These are phyloP conservation scores for Phytophthora agathidicida DNA, from an alignment of 352 stramenopile species.

Conservation along the genomic window DNA sequence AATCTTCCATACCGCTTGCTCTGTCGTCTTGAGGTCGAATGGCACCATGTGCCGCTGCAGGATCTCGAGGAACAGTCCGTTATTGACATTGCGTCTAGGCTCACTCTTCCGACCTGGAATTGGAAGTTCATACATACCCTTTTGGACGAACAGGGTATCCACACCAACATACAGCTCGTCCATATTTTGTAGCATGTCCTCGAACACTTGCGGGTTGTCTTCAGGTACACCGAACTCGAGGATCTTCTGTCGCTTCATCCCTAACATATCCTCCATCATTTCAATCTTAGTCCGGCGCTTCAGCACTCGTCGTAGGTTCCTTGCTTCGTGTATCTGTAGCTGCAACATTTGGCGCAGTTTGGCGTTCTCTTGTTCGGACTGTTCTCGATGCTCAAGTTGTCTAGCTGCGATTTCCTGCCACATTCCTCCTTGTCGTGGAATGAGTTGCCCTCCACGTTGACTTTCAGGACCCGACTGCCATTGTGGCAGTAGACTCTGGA, in stretches of 20 bases:
- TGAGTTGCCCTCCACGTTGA: not conserved
- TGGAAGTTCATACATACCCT: conserved; percentile 15
- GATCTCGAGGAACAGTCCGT: conserved; percentile 35
- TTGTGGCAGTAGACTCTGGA: conserved; percentile 10
- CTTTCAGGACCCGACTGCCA: not conserved
- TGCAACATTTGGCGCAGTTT: conserved; percentile 29
- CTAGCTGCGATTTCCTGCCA: conserved; percentile 33
- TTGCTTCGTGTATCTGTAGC: conserved; percentile 31
- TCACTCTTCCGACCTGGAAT: conserved; percentile 28
- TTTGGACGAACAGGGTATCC: conserved; percentile 20
- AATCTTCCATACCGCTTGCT: conserved; percentile 15
- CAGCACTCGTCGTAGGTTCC: conserved; percentile 24
- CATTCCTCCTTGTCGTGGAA: conserved; percentile 11
- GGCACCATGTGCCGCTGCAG: conserved; percentile 28
- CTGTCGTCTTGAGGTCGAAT: conserved; percentile 13
- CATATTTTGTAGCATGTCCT: conserved; percentile 15
- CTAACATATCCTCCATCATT: conserved; percentile 22
- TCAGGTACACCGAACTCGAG: not conserved
- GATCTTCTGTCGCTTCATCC: conserved; percentile 19
- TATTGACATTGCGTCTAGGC: conserved; percentile 7
- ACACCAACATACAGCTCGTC: conserved; percentile 33
- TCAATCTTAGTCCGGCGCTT: conserved; percentile 31
- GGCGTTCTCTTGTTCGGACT: conserved; percentile 30
- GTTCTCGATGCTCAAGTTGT: conserved; percentile 20
- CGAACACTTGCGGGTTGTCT: conserved; percentile 19